Percentiles rank a stretch among this genome's conserved stretches.
phyloP scores from a whole-genome alignment of 495 filamentous ascomycete species.

The Neurospora sp. region DNA sequence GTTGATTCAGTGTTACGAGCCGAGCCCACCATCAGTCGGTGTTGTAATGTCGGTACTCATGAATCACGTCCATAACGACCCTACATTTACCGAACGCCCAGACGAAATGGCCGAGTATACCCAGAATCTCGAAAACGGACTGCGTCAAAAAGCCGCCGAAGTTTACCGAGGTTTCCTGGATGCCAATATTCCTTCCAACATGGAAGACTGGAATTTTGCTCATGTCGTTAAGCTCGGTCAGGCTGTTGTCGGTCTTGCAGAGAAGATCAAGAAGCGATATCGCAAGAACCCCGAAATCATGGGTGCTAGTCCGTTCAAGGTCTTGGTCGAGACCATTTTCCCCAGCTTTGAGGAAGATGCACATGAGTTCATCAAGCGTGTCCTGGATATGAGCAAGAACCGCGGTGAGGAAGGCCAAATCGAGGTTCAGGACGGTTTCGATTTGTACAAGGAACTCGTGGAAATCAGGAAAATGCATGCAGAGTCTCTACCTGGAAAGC shows the following conservation, averaged over 20 bases:
- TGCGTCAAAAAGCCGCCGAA: constrained; percentile 60
- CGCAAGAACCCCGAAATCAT: constrained; percentile 79
- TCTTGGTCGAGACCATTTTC: constrained; percentile 72
- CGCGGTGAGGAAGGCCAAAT: constrained; percentile 54
- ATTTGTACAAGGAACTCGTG: constrained; percentile 79
- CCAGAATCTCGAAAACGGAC: constrained; percentile 57
- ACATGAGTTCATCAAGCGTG: constrained; percentile 67
- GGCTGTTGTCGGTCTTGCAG: constrained; percentile 66
- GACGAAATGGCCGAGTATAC: constrained; percentile 61
- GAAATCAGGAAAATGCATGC: constrained; percentile 71
- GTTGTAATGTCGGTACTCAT: constrained; percentile 75
- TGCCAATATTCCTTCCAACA: constrained; percentile 60
- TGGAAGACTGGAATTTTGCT: constrained; percentile 72
- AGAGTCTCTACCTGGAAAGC: constrained; percentile 51
- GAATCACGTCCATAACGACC: constrained; percentile 71
- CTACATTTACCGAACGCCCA: constrained; percentile 56
- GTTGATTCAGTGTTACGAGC: constrained; percentile 78
- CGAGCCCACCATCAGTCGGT: constrained; percentile 70
- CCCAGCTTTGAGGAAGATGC: constrained; percentile 85
- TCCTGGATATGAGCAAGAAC: constrained; percentile 58
- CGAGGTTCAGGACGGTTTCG: constrained; percentile 81
- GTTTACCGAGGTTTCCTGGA: constrained; percentile 66
- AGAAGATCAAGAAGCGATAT: constrained; percentile 87
- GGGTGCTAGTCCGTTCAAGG: constrained; percentile 76
- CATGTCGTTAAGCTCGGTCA: constrained; percentile 84